phyloP scores from a whole-genome alignment of 257 asterid species.

The Nicotiana sylvestris region DNA sequence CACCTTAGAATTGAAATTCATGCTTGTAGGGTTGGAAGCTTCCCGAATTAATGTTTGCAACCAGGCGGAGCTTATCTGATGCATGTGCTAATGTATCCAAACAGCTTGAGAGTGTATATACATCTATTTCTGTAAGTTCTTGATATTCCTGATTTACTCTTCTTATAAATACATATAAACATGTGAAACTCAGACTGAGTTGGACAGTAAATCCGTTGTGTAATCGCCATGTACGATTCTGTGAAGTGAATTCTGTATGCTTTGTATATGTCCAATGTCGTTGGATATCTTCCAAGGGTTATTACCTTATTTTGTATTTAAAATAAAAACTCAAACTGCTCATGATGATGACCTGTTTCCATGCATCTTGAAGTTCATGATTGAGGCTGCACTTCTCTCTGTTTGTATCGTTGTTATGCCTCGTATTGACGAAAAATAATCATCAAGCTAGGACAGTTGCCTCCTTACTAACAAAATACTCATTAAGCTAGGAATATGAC shows the following conservation, averaged over 20 bases:
- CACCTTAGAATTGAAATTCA: slow-evolving; percentile 4
- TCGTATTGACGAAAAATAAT: background rate
- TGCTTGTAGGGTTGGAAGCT: slow-evolving; percentile 82
- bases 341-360: background rate
- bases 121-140: slow-evolving; percentile 60
- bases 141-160: slow-evolving; percentile 5
- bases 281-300: background rate
- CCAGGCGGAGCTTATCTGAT: slow-evolving; percentile 81
- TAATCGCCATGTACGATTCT: background rate
- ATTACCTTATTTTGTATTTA: background rate
- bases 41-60: slow-evolving; percentile 90
- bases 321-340: background rate
- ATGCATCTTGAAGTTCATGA: background rate
- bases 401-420: background rate
- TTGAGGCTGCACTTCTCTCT: background rate
- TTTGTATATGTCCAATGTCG: background rate
- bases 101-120: slow-evolving; percentile 73
- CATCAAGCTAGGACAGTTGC: slow-evolving; percentile 2
- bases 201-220: background rate
- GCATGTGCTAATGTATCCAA: slow-evolving; percentile 75
- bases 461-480: background rate
- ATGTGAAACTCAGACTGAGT: slow-evolving; percentile 1
- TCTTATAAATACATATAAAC: background rate
- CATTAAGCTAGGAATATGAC: background rate
- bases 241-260: background rate